These are phyloP conservation scores for Phytophthora chlamydospora DNA, from an alignment of 352 stramenopile species.

Conservation along the genomic window DNA sequence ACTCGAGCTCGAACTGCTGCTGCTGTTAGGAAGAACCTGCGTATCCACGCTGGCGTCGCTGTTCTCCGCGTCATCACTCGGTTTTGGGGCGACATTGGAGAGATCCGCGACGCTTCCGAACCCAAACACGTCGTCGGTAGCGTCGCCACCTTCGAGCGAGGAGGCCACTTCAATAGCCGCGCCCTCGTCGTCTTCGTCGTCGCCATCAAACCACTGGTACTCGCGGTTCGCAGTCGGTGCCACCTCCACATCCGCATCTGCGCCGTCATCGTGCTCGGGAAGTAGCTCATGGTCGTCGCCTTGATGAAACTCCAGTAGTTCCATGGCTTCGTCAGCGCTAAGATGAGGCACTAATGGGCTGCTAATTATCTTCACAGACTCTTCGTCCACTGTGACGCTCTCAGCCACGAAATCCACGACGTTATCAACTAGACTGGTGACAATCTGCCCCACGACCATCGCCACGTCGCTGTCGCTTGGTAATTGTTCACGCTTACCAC, in stretches of 20 bases:
- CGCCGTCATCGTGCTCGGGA: slow-evolving; percentile 17
- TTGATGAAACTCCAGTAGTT: slow-evolving; percentile 33
- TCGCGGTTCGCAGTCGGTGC: slow-evolving; percentile 16
- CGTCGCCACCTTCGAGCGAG: slow-evolving; percentile 16
- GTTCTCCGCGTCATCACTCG: slow-evolving; percentile 13
- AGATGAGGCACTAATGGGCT: slow-evolving; percentile 30
- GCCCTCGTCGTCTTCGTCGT: slow-evolving; percentile 35
- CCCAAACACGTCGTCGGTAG: slow-evolving; percentile 38
- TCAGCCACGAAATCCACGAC: slow-evolving; percentile 23
- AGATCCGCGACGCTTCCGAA: slow-evolving; percentile 22
- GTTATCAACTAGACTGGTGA: slow-evolving; percentile 25
- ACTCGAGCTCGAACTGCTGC: slow-evolving; percentile 34
- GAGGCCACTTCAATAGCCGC: slow-evolving; percentile 19
- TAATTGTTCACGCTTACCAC: neutral
- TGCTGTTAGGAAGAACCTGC: slow-evolving; percentile 28
- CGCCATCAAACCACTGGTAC: slow-evolving; percentile 51
- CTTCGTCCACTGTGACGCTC: slow-evolving; percentile 9
- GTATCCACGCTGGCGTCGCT: slow-evolving; percentile 40
- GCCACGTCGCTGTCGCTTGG: neutral
- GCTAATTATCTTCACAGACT: slow-evolving; percentile 15
- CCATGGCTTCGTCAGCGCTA: slow-evolving; percentile 39
- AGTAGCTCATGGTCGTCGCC: slow-evolving; percentile 26
- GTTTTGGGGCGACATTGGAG: slow-evolving; percentile 1
- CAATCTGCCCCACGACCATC: slow-evolving; percentile 14
- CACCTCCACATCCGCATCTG: slow-evolving; percentile 15